Percentiles rank a stretch among this genome's conserved stretches.
These are phyloP conservation scores for Coemansia umbellata DNA, from an alignment of 192 early-diverging fungal genomes.

Conservation along the genomic window DNA sequence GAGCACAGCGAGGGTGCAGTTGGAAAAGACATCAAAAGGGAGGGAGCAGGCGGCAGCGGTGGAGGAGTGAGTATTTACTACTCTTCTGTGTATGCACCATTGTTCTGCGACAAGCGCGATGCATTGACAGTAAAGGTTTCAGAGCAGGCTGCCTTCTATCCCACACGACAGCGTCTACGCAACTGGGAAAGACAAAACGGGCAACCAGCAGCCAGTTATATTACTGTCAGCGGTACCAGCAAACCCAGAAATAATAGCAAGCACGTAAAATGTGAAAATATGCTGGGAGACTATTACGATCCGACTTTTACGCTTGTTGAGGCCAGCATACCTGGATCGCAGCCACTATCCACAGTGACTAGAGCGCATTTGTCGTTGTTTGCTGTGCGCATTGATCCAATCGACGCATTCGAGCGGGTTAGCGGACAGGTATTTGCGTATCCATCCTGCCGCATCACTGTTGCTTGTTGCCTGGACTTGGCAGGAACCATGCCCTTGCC, in stretches of 20 bases:
- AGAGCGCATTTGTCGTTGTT: constrained; percentile 28
- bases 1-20: no score
- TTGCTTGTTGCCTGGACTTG: constrained; percentile 37
- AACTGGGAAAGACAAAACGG: constrained; percentile 20
- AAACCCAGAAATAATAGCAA: no score
- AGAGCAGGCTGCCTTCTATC: constrained; percentile 20
- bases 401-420: constrained; percentile 44
- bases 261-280: no score
- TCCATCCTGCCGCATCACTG: constrained; percentile 33
- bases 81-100: constrained; percentile 16
- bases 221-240: no score
- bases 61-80: constrained; percentile 18
- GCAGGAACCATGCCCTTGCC: constrained; percentile 38
- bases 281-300: constrained; percentile 24
- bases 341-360: constrained; percentile 25
- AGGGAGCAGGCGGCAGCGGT: not conserved
- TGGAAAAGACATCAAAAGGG: no score
- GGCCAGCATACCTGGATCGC: constrained; percentile 46
- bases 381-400: constrained; percentile 35
- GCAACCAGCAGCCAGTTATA: not conserved
- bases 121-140: constrained; percentile 21
- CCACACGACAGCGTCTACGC: constrained; percentile 30
- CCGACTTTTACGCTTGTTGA: constrained; percentile 34
- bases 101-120: constrained; percentile 32
- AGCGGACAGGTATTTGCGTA: constrained; percentile 7